Conservation (phyloP, 352 stramenopile genomes). For the Globisporangium nodosum region DNA sequence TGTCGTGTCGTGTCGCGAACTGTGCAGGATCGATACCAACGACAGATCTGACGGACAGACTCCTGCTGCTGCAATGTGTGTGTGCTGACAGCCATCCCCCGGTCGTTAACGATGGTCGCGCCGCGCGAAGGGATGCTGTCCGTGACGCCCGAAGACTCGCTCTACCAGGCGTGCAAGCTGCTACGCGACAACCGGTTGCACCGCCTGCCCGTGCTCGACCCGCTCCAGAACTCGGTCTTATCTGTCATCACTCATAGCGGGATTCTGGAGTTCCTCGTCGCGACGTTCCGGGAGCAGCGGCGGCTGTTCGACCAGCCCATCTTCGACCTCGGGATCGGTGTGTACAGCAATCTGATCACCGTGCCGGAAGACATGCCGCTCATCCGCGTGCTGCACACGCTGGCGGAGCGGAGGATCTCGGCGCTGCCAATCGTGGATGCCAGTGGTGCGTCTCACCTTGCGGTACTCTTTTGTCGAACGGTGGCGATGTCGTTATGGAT, state of each 20-base stretch:
- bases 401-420: conserved; percentile 79
- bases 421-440: conserved; percentile 80
- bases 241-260: conserved; percentile 91
- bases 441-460: conserved; percentile 40
- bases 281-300: conserved; percentile 95
- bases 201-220: conserved; percentile 93
- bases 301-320: conserved; percentile 97
- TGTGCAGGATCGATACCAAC: background rate
- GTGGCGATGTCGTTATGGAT: background rate
- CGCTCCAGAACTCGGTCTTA: conserved; percentile 91
- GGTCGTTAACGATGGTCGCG: conserved; percentile 65
- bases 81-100: conserved; percentile 67
- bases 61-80: too few relatives aligned
- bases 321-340: conserved; percentile 93
- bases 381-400: conserved; percentile 89
- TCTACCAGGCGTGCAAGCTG: conserved; percentile 88
- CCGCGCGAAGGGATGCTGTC: conserved; percentile 67
- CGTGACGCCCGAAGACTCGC: conserved; percentile 83
- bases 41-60: background rate
- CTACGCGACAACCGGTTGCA: conserved; percentile 86
- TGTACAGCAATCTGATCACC: conserved; percentile 92
- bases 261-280: conserved; percentile 95
- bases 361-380: conserved; percentile 91
- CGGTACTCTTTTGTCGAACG: background rate
- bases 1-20: background rate